Evolutionary conservation across 768 basidiomycete species (phyloP), one percentile per base, ranked within the genome.

Genomic region (Panellus pusillus): DNA sequence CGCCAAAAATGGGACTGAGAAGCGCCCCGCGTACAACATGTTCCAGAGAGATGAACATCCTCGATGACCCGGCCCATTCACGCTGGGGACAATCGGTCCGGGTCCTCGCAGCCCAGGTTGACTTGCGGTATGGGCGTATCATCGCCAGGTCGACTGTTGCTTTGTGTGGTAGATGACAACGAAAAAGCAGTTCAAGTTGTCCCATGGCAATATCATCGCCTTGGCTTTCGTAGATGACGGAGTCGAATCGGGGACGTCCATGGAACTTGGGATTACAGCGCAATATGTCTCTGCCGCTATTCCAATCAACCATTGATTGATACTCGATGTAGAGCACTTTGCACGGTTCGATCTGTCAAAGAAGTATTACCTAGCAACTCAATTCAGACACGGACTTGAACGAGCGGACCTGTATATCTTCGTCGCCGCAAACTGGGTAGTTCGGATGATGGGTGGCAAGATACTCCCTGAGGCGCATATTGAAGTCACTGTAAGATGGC

Each of bases 251-350:
- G 1, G 15, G 45, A 1, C 40, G 39, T 17, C 32, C 40, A 11
- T 56, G 55, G 35, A 56, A 56, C 11, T 9, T 43, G 7, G 55
- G 50, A n/a, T 56, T 56, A 31, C 54, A 56, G 37, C 54, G 54
- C 29, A 56, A 38, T 0, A 56, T 56, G 19, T 50, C 54, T 3
- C 42, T 9, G 1, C 15, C 54, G 6, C 6, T 28, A 2, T 42
- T 50, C 54, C 54, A 56, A 17, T 50, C 39, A 4, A 56, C 54
- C 6, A 28, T 13, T 2, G 54, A 56, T 17, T 56, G 44, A 19
- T 18, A 56, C 1, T 50, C 39, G 17, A 56, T 36, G 18, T 50
- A 50, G 9, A 55, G 31, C 3, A 38, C 46, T 29, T 54, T 54
- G 45, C 52, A 54, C 7, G 37, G 37, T 2, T 40, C 38, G n/a